Percentiles rank a stretch among this genome's conserved stretches.
Conservation (phyloP, 345 rosid species). For the Alliaria petiolata region DNA sequence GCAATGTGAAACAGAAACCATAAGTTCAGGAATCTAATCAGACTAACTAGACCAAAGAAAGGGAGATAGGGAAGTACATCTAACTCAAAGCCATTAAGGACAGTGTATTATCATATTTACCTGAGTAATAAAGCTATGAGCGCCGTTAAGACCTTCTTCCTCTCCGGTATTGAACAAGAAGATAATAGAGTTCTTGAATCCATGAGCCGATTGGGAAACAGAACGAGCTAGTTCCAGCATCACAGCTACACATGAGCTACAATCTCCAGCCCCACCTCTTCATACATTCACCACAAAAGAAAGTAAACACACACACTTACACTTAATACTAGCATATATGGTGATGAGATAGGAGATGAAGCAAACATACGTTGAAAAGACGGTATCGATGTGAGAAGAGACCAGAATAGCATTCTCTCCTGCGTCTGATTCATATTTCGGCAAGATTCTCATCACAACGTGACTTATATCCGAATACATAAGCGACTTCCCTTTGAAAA, state of each 20-base stretch:
- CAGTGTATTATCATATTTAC: slow-evolving; percentile 24
- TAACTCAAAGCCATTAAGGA: background rate
- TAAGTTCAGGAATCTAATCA: background rate
- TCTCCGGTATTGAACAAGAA: slow-evolving; percentile 93
- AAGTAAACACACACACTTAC: background rate
- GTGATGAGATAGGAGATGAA: slow-evolving; percentile 3
- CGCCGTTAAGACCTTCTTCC: slow-evolving; percentile 95
- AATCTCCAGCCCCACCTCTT: slow-evolving; percentile 98
- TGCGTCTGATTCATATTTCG: slow-evolving; percentile 53
- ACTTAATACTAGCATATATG: background rate
- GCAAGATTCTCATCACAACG: slow-evolving; percentile 62
- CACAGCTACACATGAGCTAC: slow-evolving; percentile 94
- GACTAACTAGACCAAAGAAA: background rate
- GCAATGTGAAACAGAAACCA: slow-evolving; percentile 24
- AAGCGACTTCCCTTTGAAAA: slow-evolving; percentile 72
- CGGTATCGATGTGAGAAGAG: slow-evolving; percentile 94
- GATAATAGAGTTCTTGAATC: slow-evolving; percentile 80
- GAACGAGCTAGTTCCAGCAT: slow-evolving; percentile 97
- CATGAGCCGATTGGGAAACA: slow-evolving; percentile 90
- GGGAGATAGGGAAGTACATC: background rate
- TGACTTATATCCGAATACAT: slow-evolving; percentile 83
- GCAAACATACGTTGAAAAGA: slow-evolving; percentile 71
- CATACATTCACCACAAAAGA: slow-evolving; percentile 17
- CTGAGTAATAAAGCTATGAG: slow-evolving; percentile 98
- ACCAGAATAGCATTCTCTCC: slow-evolving; percentile 74